Percentiles rank a stretch among this genome's conserved stretches.
Evolutionary conservation across 2,329 filamentous ascomycete genomes (phyloP).

Genomic region (Xylariaceae sp.): DNA sequence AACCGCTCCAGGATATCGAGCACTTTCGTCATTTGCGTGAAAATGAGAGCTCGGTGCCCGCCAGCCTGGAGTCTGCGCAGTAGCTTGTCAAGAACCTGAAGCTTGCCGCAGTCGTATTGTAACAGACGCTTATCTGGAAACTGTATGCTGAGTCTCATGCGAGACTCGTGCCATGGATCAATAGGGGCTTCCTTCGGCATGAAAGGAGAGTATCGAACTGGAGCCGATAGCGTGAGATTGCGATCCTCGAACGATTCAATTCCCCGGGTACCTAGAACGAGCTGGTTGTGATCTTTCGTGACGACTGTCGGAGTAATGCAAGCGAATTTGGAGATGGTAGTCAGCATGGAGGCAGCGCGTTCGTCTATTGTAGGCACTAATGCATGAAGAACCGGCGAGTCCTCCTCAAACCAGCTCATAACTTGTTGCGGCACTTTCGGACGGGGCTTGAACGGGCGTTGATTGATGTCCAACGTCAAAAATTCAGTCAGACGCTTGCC

Average conservation of each 20-base stretch:
- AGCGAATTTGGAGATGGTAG: constrained; percentile 77
- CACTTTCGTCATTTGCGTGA: constrained; percentile 99
- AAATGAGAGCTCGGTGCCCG: constrained; percentile 91
- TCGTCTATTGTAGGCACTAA: constrained; percentile 72
- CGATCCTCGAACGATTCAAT: constrained; percentile 52
- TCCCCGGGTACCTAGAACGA: constrained; percentile 59
- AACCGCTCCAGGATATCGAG: constrained; percentile 97
- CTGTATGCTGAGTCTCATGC: constrained; percentile 88
- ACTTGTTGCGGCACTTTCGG: constrained; percentile 58
- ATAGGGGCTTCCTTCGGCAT: constrained; percentile 50
- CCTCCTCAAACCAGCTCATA: constrained; percentile 70
- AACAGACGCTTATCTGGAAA: constrained; percentile 95
- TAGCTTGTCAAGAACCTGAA: constrained; percentile 82
- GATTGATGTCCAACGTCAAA: constrained; percentile 58
- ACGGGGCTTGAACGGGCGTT: constrained; percentile 53
- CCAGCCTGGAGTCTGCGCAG: constrained; percentile 82
- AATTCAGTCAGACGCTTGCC: constrained; percentile 73
- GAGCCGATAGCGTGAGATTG: constrained; percentile 53
- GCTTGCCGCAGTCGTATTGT: constrained; percentile 95
- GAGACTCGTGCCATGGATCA: constrained; percentile 90
- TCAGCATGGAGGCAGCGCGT: constrained; percentile 66
- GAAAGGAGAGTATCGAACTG: constrained; percentile 51
- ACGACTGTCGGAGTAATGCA: constrained; percentile 89
- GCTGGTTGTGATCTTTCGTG: constrained; percentile 66
- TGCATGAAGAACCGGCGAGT: constrained; percentile 56